These are phyloP conservation scores for Pleurotus sapidus DNA, from an alignment of 768 basidiomycete genomes.

Conservation along the genomic window DNA sequence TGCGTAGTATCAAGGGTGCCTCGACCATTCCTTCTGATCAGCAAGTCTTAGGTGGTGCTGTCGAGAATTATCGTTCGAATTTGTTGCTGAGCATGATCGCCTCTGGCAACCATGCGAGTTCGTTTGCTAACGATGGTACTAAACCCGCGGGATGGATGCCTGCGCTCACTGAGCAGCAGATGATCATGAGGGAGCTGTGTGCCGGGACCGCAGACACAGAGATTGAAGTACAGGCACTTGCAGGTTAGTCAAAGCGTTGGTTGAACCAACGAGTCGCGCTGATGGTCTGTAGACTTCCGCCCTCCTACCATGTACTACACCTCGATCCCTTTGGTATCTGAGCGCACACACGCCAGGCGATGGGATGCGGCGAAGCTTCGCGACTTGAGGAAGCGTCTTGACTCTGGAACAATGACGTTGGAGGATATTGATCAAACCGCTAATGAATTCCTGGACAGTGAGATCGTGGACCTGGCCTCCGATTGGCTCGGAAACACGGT, in stretches of 20 bases:
- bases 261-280: constrained; percentile 1
- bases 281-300: constrained; percentile 66
- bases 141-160: constrained; percentile 69
- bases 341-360: constrained; percentile 79
- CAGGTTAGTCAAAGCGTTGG: constrained; percentile 57
- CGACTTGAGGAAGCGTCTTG: constrained; percentile 91
- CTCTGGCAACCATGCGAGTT: constrained; percentile 63
- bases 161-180: constrained; percentile 90
- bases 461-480: constrained; percentile 92
- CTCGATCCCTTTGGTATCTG: constrained; percentile 87
- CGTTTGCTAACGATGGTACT: constrained; percentile 51
- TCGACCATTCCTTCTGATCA: constrained; percentile 89
- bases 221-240: constrained; percentile 78
- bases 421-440: constrained; percentile 92
- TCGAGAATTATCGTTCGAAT: constrained; percentile 95
- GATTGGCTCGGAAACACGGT: constrained; percentile 99
- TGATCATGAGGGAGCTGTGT: constrained; percentile 93
- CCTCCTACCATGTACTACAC: constrained; percentile 96
- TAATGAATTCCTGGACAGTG: constrained; percentile 87
- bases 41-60: constrained; percentile 85
- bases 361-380: constrained; percentile 94
- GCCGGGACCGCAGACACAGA: constrained; percentile 76
- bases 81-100: constrained; percentile 86
- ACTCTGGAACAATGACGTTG: constrained; percentile 79
- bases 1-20: constrained; percentile 89